These are phyloP conservation scores for Dactylellina parvicollis DNA, from an alignment of 2,329 filamentous ascomycete species.

Conservation along the genomic window DNA sequence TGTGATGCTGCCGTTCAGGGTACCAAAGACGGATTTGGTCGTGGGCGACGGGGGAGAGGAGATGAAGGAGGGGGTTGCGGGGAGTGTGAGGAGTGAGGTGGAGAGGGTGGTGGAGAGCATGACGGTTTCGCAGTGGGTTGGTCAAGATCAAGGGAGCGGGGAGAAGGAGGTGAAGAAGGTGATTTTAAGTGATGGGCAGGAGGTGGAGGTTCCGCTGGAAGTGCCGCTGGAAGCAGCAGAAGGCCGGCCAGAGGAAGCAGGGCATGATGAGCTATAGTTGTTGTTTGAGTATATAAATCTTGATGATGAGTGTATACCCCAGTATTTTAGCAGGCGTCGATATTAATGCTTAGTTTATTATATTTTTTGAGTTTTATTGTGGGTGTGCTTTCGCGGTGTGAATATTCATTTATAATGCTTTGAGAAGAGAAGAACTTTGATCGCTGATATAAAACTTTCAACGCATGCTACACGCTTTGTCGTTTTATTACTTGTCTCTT, in stretches of 20 bases:
- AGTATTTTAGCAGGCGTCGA: conserved; percentile 16
- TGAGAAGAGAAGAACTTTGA: not conserved
- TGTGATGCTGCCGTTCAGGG: conserved; percentile 55
- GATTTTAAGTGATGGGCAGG: conserved; percentile 47
- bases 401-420: not conserved
- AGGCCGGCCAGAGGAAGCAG: not conserved
- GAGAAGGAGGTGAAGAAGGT: conserved; percentile 35
- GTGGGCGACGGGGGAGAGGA: conserved; percentile 65
- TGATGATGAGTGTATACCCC: conserved; percentile 9
- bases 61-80: conserved; percentile 63
- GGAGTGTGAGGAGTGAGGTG: conserved; percentile 63
- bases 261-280: conserved; percentile 54
- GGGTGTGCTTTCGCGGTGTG: not conserved
- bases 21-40: not conserved
- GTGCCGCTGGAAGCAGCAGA: not conserved
- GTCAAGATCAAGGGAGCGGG: conserved; percentile 57
- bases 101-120: conserved; percentile 69
- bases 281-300: not conserved
- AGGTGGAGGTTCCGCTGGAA: conserved; percentile 59
- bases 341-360: not conserved
- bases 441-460: conserved; percentile 4
- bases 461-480: not conserved
- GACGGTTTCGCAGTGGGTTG: conserved; percentile 59
- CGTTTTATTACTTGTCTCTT: no score
- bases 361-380: not conserved